A percentile compares a stretch with the other conserved stretches of the same genome.
These are phyloP conservation scores for Leptodontidium sp. DNA, from an alignment of 2,329 filamentous ascomycete genomes.

Conservation along the genomic window DNA sequence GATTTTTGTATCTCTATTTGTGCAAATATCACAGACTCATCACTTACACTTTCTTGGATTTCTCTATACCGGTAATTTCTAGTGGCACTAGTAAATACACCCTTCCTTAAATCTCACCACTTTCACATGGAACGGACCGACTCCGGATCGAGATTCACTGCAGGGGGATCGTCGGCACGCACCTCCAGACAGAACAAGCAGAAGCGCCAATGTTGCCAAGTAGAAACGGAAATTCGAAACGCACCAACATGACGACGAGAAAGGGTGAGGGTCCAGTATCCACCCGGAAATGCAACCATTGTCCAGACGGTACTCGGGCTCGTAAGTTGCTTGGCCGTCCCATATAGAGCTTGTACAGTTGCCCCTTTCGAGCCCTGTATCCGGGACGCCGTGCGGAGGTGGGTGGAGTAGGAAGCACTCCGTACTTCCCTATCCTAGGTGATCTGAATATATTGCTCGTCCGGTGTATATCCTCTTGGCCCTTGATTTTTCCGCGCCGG, in stretches of 20 bases:
- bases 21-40: too few species aligned
- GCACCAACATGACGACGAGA: conserved; percentile 16
- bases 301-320: not conserved
- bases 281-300: too few species aligned
- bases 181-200: not conserved
- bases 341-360: not conserved
- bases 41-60: too few species aligned
- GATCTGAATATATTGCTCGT: not conserved
- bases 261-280: not conserved
- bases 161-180: not conserved
- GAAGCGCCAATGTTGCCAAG: conserved; percentile 9
- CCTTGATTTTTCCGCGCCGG: too few species aligned
- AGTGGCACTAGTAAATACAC: too few species aligned
- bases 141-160: too few species aligned
- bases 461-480: too few species aligned
- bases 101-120: too few species aligned
- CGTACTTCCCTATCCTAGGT: too few species aligned
- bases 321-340: not conserved
- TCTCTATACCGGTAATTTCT: not conserved
- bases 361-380: not conserved
- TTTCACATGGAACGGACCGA: too few species aligned
- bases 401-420: not conserved
- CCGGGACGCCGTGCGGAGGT: not conserved
- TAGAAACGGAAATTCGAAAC: conserved; percentile 16
- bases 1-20: too few species aligned